Evolutionary conservation across 208 protist species (phyloP).

Genomic region (Vickermania ingenoplastis): DNA sequence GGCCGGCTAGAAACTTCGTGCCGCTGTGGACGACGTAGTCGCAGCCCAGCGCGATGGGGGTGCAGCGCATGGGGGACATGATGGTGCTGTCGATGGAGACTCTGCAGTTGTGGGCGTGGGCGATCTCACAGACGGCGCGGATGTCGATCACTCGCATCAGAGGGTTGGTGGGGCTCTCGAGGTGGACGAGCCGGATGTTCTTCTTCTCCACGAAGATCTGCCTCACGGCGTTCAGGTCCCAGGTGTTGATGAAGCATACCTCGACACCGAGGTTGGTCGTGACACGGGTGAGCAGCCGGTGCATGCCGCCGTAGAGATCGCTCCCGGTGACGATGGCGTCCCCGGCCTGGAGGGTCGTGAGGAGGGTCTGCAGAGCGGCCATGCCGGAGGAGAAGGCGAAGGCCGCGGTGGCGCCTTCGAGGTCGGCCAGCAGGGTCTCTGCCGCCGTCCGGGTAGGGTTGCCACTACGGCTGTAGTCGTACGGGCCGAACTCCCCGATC

Average conservation of each 20-base stretch:
- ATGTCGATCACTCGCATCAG: conserved; percentile 90
- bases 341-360: conserved; percentile 61
- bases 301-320: conserved; percentile 93
- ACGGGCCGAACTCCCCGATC: conserved; percentile 71
- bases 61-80: conserved; percentile 92
- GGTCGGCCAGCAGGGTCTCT: conserved; percentile 82
- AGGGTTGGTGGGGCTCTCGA: conserved; percentile 95
- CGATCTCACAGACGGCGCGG: conserved; percentile 55
- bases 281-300: conserved; percentile 85
- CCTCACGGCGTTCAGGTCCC: conserved; percentile 47
- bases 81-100: conserved; percentile 96
- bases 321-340: conserved; percentile 74
- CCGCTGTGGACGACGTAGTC: conserved; percentile 93
- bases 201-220: conserved; percentile 24
- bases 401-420: conserved; percentile 89
- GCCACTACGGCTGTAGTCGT: conserved; percentile 90
- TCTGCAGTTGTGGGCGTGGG: conserved; percentile 54
- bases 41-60: conserved; percentile 89
- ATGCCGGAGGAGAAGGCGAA: too few species aligned
- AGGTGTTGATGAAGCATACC: conserved; percentile 85
- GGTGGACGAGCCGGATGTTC: conserved; percentile 79
- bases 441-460: conserved; percentile 92
- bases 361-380: conserved; percentile 75
- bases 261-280: conserved; percentile 51
- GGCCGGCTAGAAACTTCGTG: conserved; percentile 96